These are phyloP conservation scores for Wallacemonas sp. DNA, from an alignment of 208 protist genomes.

Conservation along the genomic window DNA sequence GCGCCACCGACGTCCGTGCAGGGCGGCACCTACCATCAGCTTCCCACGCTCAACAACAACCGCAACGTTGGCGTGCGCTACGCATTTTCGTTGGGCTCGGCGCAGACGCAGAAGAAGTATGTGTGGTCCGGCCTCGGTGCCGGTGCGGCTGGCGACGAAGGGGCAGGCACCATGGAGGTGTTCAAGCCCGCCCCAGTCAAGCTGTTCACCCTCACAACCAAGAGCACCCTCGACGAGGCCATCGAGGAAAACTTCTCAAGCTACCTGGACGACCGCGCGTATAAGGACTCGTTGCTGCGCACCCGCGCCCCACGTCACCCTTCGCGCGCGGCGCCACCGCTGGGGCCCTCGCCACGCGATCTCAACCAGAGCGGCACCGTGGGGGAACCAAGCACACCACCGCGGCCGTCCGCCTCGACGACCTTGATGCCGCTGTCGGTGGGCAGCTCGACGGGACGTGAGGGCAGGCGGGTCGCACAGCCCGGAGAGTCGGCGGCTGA, in stretches of 20 bases:
- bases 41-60: conserved; percentile 7
- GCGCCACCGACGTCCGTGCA: conserved; percentile 51
- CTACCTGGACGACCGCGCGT: conserved; percentile 73
- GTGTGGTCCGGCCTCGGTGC: background rate
- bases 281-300: conserved; percentile 21
- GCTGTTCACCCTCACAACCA: conserved; percentile 82
- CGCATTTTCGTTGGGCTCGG: conserved; percentile 6
- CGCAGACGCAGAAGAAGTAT: background rate
- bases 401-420: background rate
- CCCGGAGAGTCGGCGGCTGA: no score
- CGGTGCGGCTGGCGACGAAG: background rate
- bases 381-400: background rate
- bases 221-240: conserved; percentile 43
- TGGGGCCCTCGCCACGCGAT: no score
- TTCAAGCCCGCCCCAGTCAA: conserved; percentile 60
- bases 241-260: conserved; percentile 56
- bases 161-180: background rate
- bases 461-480: no score
- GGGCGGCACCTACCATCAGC: conserved; percentile 71
- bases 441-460: no score
- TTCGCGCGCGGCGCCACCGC: background rate
- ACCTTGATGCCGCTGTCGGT: background rate
- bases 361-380: no score
- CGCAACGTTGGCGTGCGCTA: conserved; percentile 4
- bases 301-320: no score